Conservation (phyloP, 2,329 filamentous ascomycete genomes). For the Chaetomium globosum region DNA sequence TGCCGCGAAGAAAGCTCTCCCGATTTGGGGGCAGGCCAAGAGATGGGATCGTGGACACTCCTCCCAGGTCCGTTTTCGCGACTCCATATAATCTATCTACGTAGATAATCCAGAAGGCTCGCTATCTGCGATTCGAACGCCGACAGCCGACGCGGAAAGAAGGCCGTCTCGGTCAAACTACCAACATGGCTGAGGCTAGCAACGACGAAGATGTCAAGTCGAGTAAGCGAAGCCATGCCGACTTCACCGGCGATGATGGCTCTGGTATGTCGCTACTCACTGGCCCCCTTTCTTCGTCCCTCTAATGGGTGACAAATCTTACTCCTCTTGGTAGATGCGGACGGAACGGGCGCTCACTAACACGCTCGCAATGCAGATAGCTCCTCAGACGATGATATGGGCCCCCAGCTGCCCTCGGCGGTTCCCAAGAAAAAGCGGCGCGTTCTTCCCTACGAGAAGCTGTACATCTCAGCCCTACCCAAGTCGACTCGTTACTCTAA, state of each 20-base stretch:
- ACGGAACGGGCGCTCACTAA: constrained; percentile 17
- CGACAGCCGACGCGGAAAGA: background rate
- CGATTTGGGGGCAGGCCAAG: constrained; percentile 15
- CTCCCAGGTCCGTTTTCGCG: background rate
- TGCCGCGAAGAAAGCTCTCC: constrained; percentile 17
- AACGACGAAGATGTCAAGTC: constrained; percentile 43
- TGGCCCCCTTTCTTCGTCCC: background rate
- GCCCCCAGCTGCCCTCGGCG: constrained; percentile 81
- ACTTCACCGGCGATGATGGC: constrained; percentile 53
- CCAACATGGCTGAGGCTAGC: constrained; percentile 40
- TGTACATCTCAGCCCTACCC: constrained; percentile 89
- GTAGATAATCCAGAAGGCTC: background rate
- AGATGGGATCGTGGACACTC: background rate
- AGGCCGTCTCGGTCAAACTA: constrained; percentile 11
- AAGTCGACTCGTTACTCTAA: constrained; percentile 82
- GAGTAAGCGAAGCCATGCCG: constrained; percentile 60
- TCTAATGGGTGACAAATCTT: background rate
- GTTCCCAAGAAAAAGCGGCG: constrained; percentile 87
- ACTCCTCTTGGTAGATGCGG: background rate
- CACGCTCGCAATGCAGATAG: constrained; percentile 50
- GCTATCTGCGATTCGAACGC: background rate
- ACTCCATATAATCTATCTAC: background rate
- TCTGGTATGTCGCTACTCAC: constrained; percentile 41
- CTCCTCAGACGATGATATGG: constrained; percentile 90
- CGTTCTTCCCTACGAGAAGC: constrained; percentile 89